Evolutionary conservation across 129 eudicot genomes (phyloP), one percentile per base, ranked within the genome.

Genomic region (Artemisia annua): DNA sequence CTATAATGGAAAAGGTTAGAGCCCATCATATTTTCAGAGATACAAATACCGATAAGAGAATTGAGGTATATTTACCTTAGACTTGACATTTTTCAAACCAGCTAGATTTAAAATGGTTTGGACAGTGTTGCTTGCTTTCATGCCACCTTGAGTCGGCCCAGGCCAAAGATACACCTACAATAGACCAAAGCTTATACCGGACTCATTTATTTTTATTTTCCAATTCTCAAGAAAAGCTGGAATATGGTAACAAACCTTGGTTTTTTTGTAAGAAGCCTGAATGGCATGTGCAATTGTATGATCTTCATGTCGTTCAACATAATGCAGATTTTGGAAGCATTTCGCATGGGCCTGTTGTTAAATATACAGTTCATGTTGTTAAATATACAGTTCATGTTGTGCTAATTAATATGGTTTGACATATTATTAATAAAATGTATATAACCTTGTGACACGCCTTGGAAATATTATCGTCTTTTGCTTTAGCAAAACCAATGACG

Each of bases 231-330:
- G n/a, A 72, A 22, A 24, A 66, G 48, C 10, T 2, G 50, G 0
- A 48, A 49, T 60, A 43, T 50, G 7, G 44, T 62, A 3, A 5
- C 52, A 51, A 48, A 92, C 98, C 96, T 92, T 92, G 74, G 98
- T 92, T 75, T 92, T 92, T 82, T 85, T 87, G 74, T 80, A 89
- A 20, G 89, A 70, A 26, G 95, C 85, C 71, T 89, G 96, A 58
- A 89, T 79, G 20, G 98, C 92, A 85, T 92, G 98, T 43, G 96
- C 96, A 75, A 89, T 92, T 43, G 98, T 92, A 86, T 92, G 98
- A 50, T 92, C 90, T 83, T 92, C 98, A 17, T 92, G 94, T 12
- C 90, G 85, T 46, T 92, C 98, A 52, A 92, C 81, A 77, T 87
- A 84, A 63, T 92, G 98, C 20, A 92, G 92, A 80, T 92, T 89